Percentiles rank a stretch among this genome's conserved stretches.
Evolutionary conservation across 257 asterid genomes (phyloP).

Genomic region (Solanum dulcamara): DNA sequence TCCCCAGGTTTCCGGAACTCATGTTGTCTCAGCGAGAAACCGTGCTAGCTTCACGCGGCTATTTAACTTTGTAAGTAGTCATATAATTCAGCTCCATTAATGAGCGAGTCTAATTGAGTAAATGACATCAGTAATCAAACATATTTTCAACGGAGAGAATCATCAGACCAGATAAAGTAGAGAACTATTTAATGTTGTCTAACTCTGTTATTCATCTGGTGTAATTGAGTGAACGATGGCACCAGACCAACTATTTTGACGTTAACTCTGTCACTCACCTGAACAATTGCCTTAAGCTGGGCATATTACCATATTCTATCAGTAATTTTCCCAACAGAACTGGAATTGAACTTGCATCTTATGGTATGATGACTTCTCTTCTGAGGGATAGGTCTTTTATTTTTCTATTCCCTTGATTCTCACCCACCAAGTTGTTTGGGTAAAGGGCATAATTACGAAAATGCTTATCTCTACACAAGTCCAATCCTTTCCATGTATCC

Average conservation of each 20-base stretch:
- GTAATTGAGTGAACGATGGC: background rate
- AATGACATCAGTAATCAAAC: background rate
- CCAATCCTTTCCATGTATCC: background rate
- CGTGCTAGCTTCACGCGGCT: constrained; percentile 28
- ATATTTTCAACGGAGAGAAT: background rate
- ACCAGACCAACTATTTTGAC: background rate
- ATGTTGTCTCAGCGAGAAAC: constrained; percentile 19
- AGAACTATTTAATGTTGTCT: background rate
- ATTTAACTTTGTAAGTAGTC: constrained; percentile 30
- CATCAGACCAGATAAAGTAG: background rate
- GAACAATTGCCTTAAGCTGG: background rate
- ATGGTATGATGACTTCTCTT: background rate
- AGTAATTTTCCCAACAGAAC: background rate
- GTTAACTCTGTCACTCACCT: background rate
- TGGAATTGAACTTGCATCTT: background rate
- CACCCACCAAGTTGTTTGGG: background rate
- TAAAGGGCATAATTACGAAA: background rate
- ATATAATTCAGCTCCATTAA: background rate
- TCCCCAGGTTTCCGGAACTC: constrained; percentile 36
- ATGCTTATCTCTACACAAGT: background rate
- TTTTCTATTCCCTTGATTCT: background rate
- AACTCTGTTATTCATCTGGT: background rate
- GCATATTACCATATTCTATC: background rate
- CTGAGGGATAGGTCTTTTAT: background rate
- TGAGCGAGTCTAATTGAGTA: background rate